Base-by-base conservation (phyloP, 192 early-diverging fungal species). In the Lobulomyces angularis region DNA sequence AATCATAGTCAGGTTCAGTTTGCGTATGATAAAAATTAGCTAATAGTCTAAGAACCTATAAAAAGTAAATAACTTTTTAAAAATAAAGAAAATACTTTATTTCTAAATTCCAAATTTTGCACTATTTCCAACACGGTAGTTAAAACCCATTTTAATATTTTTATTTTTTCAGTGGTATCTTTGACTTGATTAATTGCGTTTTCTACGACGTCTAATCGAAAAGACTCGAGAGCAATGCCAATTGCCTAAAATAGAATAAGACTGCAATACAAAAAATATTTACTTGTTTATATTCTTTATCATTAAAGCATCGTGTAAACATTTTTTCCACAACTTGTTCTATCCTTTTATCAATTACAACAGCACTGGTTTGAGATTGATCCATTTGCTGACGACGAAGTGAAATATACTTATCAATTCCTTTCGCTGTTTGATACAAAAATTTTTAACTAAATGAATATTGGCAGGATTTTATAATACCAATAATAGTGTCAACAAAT, bases 331-430 rank as follows among this genome's bases (percentile, higher is more conserved):
- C 90, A 19, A 99, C 76, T 33, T 77, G 74, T 60, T 86, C 78
- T 33, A 97, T 69, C 37, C 82, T 61, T 11, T 70, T 61, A 41
- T 95, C 90, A 30, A 96, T 69, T n/a, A 53, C 40, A 18, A 61
- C 53, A 17, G 48, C 45, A 8, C 53, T 37, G 5, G 55, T 33
- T 1, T 51, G 29, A n/a, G n/a, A n/a, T 20, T 71, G 55, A 6
- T 71, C 52, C 17, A 50, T 48, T 20, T 74, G 53, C 42, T 59
- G 36, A 18, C 53, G 51, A 50, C 87, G 69, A 38, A 85, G 62
- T 22, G 62, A 58, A 48, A 99, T 97, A 58, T 99, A 99, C 55
- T 85, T 86, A 60, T 99, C 93, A 27, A 97, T 87, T 40, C 81
- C 81, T 58, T 86, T 84, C 18, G 84, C 86, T 89, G 56, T 28